Conservation (phyloP, 2,329 filamentous ascomycete genomes). For the Chaetomium sp. region DNA sequence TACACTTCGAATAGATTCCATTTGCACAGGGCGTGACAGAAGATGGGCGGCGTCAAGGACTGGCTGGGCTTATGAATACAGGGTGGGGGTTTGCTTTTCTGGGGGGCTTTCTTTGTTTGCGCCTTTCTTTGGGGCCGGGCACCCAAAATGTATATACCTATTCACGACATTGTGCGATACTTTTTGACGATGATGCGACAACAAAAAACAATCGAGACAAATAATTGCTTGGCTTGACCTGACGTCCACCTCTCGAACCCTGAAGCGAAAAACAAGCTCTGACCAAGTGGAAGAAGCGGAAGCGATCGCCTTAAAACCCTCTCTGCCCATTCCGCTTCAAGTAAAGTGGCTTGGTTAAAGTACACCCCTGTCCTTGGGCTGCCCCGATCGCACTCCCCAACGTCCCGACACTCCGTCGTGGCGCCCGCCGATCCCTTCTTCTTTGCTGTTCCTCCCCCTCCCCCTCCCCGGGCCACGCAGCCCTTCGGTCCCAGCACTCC, state of each 20-base stretch:
- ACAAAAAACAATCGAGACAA: not conserved
- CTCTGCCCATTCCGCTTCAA: not conserved
- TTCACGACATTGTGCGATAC: constrained; percentile 1
- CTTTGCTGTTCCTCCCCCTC: not conserved
- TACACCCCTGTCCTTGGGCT: constrained; percentile 2
- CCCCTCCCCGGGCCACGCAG: no score
- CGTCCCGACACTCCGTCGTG: constrained; percentile 13
- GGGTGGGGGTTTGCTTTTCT: not conserved
- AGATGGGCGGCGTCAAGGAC: not conserved
- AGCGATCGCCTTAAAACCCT: not conserved
- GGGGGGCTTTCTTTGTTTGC: not conserved
- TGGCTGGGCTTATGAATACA: not conserved
- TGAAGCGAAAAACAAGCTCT: constrained; percentile 18
- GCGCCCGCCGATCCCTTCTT: constrained; percentile 3
- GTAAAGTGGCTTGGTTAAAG: constrained; percentile 6
- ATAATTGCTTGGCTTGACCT: not conserved
- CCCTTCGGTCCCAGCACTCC: not conserved
- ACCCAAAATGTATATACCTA: not conserved
- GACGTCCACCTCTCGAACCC: not conserved
- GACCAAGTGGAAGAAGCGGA: not conserved
- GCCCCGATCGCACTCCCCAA: not conserved
- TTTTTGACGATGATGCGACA: not conserved
- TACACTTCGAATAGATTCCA: not conserved
- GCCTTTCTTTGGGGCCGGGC: not conserved
- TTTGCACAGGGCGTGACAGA: not conserved